Evolutionary conservation across 768 basidiomycete species (phyloP).

Genomic region (Lactifluus rugatus): DNA sequence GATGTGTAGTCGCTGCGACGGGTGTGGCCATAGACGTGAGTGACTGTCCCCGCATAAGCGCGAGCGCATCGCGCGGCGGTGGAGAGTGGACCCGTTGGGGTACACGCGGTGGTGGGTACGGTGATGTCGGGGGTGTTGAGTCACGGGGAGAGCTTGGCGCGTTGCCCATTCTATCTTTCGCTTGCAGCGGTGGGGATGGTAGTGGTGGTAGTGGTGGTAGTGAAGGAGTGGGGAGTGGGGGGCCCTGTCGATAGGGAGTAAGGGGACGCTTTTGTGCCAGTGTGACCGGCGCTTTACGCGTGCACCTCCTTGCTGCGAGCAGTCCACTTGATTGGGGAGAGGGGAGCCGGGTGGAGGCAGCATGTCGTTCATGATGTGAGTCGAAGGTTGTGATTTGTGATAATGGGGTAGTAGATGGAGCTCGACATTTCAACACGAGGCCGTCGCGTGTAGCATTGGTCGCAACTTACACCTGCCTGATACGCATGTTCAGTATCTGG

Average conservation of each 20-base stretch:
- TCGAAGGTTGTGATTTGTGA: constrained; percentile 12
- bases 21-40: constrained; percentile 7
- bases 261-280: constrained; percentile 11
- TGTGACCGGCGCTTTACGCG: constrained; percentile 5
- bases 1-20: background rate
- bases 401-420: background rate
- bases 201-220: background rate
- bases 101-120: constrained; percentile 6
- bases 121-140: constrained; percentile 14
- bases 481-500: background rate
- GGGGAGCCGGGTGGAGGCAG: constrained; percentile 15
- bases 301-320: constrained; percentile 6
- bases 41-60: constrained; percentile 16
- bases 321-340: constrained; percentile 4
- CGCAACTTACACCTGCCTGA: constrained; percentile 9
- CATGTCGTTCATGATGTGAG: constrained; percentile 12
- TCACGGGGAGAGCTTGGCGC: constrained; percentile 9
- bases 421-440: constrained; percentile 12
- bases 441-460: constrained; percentile 5
- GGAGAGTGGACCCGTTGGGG: constrained; percentile 11
- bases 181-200: background rate
- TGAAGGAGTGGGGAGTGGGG: background rate
- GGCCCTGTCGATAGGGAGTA: background rate
- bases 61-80: constrained; percentile 13
- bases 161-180: constrained; percentile 14